A percentile compares a stretch with the other conserved stretches of the same genome.
Evolutionary conservation across 345 rosid species (phyloP).

Genomic region (Gossypium sturtianum): DNA sequence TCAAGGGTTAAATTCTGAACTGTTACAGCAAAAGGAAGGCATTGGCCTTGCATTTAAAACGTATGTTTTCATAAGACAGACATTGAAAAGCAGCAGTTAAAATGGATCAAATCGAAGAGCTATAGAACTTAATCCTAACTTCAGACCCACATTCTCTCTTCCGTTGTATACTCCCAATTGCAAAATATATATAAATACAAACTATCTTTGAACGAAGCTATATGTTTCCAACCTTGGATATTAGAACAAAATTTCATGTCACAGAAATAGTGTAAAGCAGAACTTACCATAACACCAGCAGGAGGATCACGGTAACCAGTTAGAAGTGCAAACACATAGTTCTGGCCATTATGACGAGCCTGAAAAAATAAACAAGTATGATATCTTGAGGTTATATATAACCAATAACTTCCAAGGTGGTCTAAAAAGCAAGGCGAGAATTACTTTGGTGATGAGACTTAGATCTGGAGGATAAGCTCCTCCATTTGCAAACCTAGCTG

Average conservation of each 20-base stretch:
- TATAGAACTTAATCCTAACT: neutral
- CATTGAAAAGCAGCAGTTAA: neutral
- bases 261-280: neutral
- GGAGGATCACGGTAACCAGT: slow-evolving; percentile 99
- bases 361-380: slow-evolving; percentile 27
- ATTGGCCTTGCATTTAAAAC: neutral
- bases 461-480: slow-evolving; percentile 99
- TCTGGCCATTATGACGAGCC: slow-evolving; percentile 99
- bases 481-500: slow-evolving; percentile 99
- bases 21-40: neutral
- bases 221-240: neutral
- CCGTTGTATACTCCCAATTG: neutral
- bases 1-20: neutral
- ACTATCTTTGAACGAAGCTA: neutral
- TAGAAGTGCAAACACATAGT: slow-evolving; percentile 90
- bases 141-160: neutral
- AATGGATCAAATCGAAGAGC: neutral
- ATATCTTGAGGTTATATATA: neutral
- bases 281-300: slow-evolving; percentile 79
- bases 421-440: slow-evolving; percentile 13
- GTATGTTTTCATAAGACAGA: neutral
- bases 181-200: neutral
- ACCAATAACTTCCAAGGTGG: slow-evolving; percentile 2
- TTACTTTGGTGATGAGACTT: slow-evolving; percentile 96
- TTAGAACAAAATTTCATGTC: neutral